phyloP scores from a whole-genome alignment of 129 eudicot species.

The Oenanthe sinensis region DNA sequence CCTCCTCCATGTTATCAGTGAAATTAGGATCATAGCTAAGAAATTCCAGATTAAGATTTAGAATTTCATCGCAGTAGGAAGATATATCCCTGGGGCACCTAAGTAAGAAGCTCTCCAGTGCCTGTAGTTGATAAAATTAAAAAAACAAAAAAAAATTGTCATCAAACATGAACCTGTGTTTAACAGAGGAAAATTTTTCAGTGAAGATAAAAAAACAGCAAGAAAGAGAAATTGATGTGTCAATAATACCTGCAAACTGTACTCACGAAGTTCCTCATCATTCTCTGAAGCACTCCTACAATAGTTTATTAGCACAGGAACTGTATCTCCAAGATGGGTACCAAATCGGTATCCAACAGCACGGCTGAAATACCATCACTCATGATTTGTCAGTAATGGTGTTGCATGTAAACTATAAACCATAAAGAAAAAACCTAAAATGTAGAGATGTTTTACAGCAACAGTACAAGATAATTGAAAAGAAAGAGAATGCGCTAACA shows the following conservation, averaged over 20 bases:
- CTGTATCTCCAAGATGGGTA: slow-evolving; percentile 92
- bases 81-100: slow-evolving; percentile 94
- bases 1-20: slow-evolving; percentile 99
- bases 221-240: background rate
- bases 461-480: background rate
- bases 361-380: slow-evolving; percentile 42
- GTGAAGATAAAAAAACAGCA: background rate
- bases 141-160: background rate
- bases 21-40: slow-evolving; percentile 98
- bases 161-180: background rate
- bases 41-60: slow-evolving; percentile 76
- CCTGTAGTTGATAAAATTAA: slow-evolving; percentile 35
- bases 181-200: background rate
- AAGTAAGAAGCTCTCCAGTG: slow-evolving; percentile 86
- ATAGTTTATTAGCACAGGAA: slow-evolving; percentile 72
- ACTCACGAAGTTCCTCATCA: slow-evolving; percentile 99
- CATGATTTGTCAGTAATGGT: slow-evolving; percentile 1
- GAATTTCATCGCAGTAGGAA: slow-evolving; percentile 70
- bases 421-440: background rate
- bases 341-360: slow-evolving; percentile 99
- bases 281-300: slow-evolving; percentile 93
- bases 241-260: slow-evolving; percentile 83
- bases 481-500: background rate
- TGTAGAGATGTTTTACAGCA: background rate
- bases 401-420: background rate